A percentile compares a stretch with the other conserved stretches of the same genome.
These are phyloP conservation scores for Populus hybrid DNA, from an alignment of 441 rosid species.

Conservation along the genomic window DNA sequence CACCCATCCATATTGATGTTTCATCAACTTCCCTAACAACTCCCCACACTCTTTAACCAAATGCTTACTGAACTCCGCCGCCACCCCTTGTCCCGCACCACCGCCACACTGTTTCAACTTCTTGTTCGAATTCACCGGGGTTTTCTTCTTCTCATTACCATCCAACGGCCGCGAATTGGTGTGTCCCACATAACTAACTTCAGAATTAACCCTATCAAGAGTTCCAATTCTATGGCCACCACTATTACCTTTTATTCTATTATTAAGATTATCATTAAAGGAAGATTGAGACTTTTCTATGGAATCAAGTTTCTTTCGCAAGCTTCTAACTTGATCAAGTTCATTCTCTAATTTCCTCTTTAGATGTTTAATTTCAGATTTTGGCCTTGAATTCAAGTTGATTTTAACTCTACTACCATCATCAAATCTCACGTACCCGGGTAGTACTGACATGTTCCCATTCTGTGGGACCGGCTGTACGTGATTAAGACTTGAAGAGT, in stretches of 20 bases:
- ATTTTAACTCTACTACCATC: constrained; percentile 44
- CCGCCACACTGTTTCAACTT: constrained; percentile 40
- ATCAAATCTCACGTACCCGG: constrained; percentile 39
- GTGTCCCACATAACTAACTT: constrained; percentile 48
- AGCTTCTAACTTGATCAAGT: constrained; percentile 63
- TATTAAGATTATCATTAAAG: constrained; percentile 3
- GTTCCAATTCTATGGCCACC: constrained; percentile 26
- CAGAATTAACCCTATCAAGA: constrained; percentile 43
- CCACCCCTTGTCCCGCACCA: constrained; percentile 19
- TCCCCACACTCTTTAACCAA: constrained; percentile 51
- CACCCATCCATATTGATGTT: constrained; percentile 81
- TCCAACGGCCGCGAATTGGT: constrained; percentile 23
- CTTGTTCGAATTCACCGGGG: constrained; percentile 33
- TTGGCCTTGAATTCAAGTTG: constrained; percentile 45
- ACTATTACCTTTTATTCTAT: not conserved
- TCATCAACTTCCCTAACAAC: constrained; percentile 70
- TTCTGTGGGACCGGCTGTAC: constrained; percentile 26
- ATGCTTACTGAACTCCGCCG: constrained; percentile 31
- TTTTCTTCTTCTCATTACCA: constrained; percentile 42
- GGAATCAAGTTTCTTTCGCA: constrained; percentile 53
- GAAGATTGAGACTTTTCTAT: constrained; percentile 19
- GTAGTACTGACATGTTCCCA: constrained; percentile 12
- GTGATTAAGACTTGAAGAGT: constrained; percentile 38
- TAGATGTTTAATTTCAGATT: constrained; percentile 44
- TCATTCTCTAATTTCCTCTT: constrained; percentile 63